Base-by-base conservation (phyloP, 2,329 filamentous ascomycete genomes). In the Pseudogymnoascus sp. region DNA sequence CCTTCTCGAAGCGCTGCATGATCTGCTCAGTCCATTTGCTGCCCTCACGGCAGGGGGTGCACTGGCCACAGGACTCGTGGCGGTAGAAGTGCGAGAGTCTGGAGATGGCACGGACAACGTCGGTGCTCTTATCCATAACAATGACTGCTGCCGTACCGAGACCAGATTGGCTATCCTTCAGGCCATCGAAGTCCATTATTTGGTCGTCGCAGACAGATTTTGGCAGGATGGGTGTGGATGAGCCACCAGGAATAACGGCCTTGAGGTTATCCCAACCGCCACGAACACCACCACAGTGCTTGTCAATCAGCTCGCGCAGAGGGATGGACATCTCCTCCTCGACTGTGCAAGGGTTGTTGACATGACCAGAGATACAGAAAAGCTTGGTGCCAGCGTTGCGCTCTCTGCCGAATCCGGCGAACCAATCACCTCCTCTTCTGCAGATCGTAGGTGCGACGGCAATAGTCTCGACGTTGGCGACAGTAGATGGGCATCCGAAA, bases 261-360 rank as follows among this genome's bases (percentile, higher is more conserved):
- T 92, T 86, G 62, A 99, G 83, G 79, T 99, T 99, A 77, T 99
- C 95, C 95, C 95, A 99, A 64, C 95, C 95, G 67, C 95, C 95
- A 71, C 87, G 87, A 62, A 99, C 95, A 77, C 95, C 95, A 75
- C 95, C 95, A 75, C 95, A 97, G 84, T 99, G 95, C 81, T 91
- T 95, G 68, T 99, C 95, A 72, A 99, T 97, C 67, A 99, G 86
- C 78, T 99, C 95, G 51, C 90, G 88, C 66, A 99, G 86, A 47
- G 95, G 89, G 70, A 99, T 99, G 62, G 91, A 96, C 95, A 99
- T 99, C 80, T 99, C 95, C 80, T 99, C 95, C 78, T 99, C 95
- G 66, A 99, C 95, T 0, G 95, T 97, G 77, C 86, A 91, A 63
- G 95, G 95, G 81, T 97, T 96, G 84, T 99, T 99, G 80, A 99